These are phyloP conservation scores for Tulasnella sp. DNA, from an alignment of 768 basidiomycete genomes.

Conservation along the genomic window DNA sequence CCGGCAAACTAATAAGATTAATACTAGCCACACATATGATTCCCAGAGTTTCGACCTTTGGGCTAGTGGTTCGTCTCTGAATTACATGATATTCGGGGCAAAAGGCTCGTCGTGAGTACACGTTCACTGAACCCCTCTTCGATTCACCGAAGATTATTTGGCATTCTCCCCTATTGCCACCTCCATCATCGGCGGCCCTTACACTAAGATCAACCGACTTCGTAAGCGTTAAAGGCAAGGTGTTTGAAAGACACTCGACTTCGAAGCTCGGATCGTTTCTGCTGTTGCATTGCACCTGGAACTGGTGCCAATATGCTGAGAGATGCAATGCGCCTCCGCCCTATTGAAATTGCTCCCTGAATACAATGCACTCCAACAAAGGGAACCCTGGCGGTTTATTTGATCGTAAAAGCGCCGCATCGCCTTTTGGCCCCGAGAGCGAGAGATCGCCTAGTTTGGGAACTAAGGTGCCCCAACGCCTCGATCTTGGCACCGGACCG, in stretches of 20 bases:
- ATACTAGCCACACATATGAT: too few species aligned
- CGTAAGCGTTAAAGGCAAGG: conserved; percentile 20
- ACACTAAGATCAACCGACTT: not conserved
- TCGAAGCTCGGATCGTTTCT: conserved; percentile 45
- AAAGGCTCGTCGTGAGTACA: too few species aligned
- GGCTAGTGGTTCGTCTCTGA: too few species aligned
- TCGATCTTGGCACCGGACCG: not conserved
- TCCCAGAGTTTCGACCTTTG: too few species aligned
- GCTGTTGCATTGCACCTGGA: conserved; percentile 65
- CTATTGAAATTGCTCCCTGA: not conserved
- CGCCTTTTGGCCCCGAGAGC: not conserved
- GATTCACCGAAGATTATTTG: too few species aligned
- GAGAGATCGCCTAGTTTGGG: not conserved
- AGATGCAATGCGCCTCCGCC: not conserved
- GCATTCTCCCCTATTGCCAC: not conserved
- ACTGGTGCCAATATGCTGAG: not conserved
- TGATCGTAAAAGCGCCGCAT: not conserved
- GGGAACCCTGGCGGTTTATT: not conserved
- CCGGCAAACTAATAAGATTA: too few species aligned
- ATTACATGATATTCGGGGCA: too few species aligned
- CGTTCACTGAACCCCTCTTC: too few species aligned
- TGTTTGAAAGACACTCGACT: conserved; percentile 35
- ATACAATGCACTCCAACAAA: not conserved
- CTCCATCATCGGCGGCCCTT: not conserved
- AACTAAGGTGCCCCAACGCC: not conserved